These are phyloP conservation scores for Urostyla sp. DNA, from an alignment of 73 alveolate genomes.

Conservation along the genomic window DNA sequence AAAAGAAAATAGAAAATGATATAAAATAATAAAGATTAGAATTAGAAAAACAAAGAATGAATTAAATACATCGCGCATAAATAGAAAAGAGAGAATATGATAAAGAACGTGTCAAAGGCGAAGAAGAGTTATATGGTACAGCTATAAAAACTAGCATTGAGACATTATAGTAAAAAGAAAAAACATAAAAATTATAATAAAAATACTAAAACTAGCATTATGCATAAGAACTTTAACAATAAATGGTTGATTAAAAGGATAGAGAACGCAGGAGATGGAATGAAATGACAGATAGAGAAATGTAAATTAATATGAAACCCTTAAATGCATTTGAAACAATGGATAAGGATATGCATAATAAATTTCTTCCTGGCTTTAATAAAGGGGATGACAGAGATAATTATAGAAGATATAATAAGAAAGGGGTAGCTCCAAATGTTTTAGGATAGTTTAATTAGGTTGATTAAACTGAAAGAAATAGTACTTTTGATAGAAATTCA, in stretches of 20 bases:
- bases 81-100: conserved; percentile 38
- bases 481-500: not conserved
- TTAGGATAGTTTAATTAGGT: conserved; percentile 1
- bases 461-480: not conserved
- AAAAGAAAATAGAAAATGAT: not conserved
- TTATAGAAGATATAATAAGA: conserved; percentile 23
- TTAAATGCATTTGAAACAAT: conserved; percentile 20
- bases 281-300: conserved; percentile 35
- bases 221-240: conserved; percentile 4
- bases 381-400: conserved; percentile 2
- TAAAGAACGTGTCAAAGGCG: not conserved
- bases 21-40: conserved; percentile 3
- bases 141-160: conserved; percentile 11
- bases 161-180: not conserved
- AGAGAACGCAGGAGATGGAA: conserved; percentile 14
- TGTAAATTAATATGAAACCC: not conserved
- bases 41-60: not conserved
- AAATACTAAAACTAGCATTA: not conserved
- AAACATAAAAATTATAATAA: not conserved
- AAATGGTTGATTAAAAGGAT: conserved; percentile 25
- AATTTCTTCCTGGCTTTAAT: conserved; percentile 7
- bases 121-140: conserved; percentile 15
- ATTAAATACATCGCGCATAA: not conserved
- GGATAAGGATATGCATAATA: not conserved
- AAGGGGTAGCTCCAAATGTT: not conserved